Base-by-base conservation (phyloP, 2,329 filamentous ascomycete genomes). In the Byssoonygena ceratinophila region DNA sequence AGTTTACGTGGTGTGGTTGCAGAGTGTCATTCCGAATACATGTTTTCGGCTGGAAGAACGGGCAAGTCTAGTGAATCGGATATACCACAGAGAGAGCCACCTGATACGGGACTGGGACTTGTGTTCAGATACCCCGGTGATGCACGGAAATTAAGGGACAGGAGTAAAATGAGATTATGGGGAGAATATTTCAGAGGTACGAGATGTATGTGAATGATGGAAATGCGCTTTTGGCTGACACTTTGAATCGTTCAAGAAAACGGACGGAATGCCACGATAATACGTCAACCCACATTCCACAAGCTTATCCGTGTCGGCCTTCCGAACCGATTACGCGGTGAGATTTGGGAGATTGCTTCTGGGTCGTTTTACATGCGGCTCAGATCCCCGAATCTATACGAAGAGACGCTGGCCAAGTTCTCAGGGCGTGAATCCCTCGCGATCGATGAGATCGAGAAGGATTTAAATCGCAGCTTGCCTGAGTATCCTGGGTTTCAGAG, bases 371-470 rank as follows among this genome's bases (percentile, higher is more conserved):
- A 90, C 66, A 74, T 94, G 54, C 82, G 91, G 25, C 76, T 98
- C 12, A 85, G 95, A 63, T 87, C 85, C 54, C 92, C 92, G 1
- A 85, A 81, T 9, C 73, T 91, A 4, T 98, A 91, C 63, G 73
- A 78, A 41, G 87, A 98, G 54, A 97, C 90, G 0, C 73, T 98
- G 41, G 75, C 80, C 48, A 91, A 92, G 64, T 90, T 84, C 61
- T 80, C 84, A 5, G 92, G 92, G 6, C 80, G 84, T 64, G 87
- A 94, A 59, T 97, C 91, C 9, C 77, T 98, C 55, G 92, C 92
- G 41, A 97, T 97, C 60, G 92, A 98, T 66, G 92, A 98, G 74
- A 98, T 98, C 59, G 92, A 98, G 66, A 98, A 98, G 69, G 92
- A 98, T 65, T 73, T 98, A 46, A 98, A 98, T 68, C 82, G 92